phyloP scores from a whole-genome alignment of 768 basidiomycete genomes.

The Suillus americanus region DNA sequence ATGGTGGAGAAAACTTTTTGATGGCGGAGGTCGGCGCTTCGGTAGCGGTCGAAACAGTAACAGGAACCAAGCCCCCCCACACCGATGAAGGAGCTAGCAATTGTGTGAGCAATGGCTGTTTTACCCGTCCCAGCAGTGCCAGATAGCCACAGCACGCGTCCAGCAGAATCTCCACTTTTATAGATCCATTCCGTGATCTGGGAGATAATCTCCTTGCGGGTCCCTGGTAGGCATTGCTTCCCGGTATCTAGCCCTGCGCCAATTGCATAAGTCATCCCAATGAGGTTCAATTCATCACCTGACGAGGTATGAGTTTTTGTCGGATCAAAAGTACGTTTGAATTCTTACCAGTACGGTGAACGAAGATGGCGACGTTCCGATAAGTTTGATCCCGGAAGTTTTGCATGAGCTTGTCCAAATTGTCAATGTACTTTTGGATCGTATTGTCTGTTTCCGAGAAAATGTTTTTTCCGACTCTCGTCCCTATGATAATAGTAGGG shows the following conservation, averaged over 20 bases:
- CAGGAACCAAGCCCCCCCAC: constrained; percentile 14
- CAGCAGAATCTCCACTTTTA: neutral
- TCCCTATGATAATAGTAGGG: neutral
- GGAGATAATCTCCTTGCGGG: neutral
- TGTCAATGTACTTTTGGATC: neutral
- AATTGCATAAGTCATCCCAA: neutral
- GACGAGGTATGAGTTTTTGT: neutral
- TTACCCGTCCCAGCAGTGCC: constrained; percentile 24
- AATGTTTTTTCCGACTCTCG: neutral
- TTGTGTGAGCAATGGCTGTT: constrained; percentile 15
- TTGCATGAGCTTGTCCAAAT: constrained; percentile 2
- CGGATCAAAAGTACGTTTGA: neutral
- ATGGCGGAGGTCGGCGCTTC: constrained; percentile 7
- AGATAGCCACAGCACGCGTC: constrained; percentile 2
- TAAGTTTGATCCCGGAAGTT: constrained; percentile 1
- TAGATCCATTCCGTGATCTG: constrained; percentile 1
- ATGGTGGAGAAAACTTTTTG: constrained; percentile 15
- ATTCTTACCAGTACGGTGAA: constrained; percentile 7
- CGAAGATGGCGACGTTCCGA: neutral
- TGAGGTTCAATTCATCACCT: constrained; percentile 2
- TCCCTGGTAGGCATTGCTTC: constrained; percentile 3
- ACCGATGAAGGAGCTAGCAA: constrained; percentile 11
- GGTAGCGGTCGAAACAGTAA: constrained; percentile 11
- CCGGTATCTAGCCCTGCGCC: constrained; percentile 7
- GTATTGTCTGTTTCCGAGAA: neutral